These are phyloP conservation scores for Aphanocladium album DNA, from an alignment of 2,329 filamentous ascomycete genomes.

Conservation along the genomic window DNA sequence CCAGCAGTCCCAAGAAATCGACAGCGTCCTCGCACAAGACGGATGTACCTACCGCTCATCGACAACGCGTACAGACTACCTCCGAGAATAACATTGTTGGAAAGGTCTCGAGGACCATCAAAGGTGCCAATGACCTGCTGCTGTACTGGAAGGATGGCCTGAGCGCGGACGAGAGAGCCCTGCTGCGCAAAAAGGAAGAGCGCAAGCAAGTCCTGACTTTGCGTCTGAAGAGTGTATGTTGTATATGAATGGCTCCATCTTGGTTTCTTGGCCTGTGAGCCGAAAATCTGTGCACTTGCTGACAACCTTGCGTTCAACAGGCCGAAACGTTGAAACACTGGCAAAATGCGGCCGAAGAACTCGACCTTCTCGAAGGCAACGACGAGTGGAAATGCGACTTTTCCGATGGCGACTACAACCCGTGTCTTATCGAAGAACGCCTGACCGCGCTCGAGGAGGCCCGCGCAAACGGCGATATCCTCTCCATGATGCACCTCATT, in stretches of 20 bases:
- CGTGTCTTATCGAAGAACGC: conserved; percentile 62
- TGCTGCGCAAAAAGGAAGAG: conserved; percentile 45
- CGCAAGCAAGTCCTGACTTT: conserved; percentile 58
- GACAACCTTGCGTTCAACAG: conserved; percentile 33
- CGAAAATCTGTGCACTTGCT: neutral
- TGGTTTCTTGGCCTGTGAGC: neutral
- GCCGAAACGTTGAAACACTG: conserved; percentile 67
- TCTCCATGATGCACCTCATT: conserved; percentile 72
- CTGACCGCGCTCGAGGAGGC: conserved; percentile 71
- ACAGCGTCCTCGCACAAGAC: neutral
- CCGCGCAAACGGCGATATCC: conserved; percentile 64
- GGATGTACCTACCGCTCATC: neutral
- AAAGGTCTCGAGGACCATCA: conserved; percentile 28
- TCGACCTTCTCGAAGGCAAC: conserved; percentile 76
- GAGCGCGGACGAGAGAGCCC: conserved; percentile 44
- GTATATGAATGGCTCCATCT: neutral
- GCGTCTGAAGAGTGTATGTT: conserved; percentile 60
- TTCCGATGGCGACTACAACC: conserved; percentile 62
- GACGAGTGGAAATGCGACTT: conserved; percentile 72
- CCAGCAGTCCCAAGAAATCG: conserved; percentile 5
- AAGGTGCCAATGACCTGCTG: conserved; percentile 36
- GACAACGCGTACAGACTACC: neutral
- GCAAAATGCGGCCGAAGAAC: conserved; percentile 67
- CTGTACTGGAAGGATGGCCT: conserved; percentile 50
- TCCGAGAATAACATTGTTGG: neutral